A percentile compares a stretch with the other conserved stretches of the same genome.
These are phyloP conservation scores for Exsudoporus frostii DNA, from an alignment of 768 basidiomycete genomes.

Conservation along the genomic window DNA sequence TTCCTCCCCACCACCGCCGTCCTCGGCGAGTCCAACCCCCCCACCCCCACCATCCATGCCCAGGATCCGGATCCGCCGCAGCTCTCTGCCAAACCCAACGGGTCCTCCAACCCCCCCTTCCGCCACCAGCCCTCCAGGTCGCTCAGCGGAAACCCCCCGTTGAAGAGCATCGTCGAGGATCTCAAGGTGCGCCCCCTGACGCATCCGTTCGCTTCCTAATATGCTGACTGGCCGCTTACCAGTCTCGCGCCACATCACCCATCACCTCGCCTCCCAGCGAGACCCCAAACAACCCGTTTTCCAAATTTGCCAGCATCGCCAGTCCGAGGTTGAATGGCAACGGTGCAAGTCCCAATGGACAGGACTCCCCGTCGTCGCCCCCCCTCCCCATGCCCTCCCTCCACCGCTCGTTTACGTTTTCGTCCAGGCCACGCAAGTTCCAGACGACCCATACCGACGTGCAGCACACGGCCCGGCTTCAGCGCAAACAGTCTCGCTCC, in stretches of 20 bases:
- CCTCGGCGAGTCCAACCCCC: conserved; percentile 49
- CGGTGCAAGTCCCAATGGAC: neutral
- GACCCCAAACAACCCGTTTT: conserved; percentile 57
- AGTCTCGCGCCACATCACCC: conserved; percentile 42
- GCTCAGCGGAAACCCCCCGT: conserved; percentile 30
- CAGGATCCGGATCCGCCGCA: conserved; percentile 15
- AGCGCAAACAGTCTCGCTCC: conserved; percentile 53
- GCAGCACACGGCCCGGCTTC: conserved; percentile 37
- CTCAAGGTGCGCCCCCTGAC: conserved; percentile 48
- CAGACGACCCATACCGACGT: conserved; percentile 48
- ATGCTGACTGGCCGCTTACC: neutral
- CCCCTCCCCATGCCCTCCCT: conserved; percentile 9
- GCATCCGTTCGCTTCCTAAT: neutral
- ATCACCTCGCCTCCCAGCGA: conserved; percentile 46
- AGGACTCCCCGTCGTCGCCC: neutral
- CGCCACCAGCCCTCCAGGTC: conserved; percentile 20
- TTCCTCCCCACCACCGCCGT: conserved; percentile 77
- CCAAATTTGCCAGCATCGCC: conserved; percentile 42
- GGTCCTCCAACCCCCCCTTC: conserved; percentile 8
- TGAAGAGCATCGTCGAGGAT: conserved; percentile 78
- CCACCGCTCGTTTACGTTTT: conserved; percentile 26
- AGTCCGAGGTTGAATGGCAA: conserved; percentile 19
- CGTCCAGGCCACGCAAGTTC: conserved; percentile 40
- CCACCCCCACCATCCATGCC: conserved; percentile 43
- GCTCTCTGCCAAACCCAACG: neutral